Evolutionary conservation across 2,329 filamentous ascomycete species (phyloP).

Genomic region (Parastagonospora nodorum): DNA sequence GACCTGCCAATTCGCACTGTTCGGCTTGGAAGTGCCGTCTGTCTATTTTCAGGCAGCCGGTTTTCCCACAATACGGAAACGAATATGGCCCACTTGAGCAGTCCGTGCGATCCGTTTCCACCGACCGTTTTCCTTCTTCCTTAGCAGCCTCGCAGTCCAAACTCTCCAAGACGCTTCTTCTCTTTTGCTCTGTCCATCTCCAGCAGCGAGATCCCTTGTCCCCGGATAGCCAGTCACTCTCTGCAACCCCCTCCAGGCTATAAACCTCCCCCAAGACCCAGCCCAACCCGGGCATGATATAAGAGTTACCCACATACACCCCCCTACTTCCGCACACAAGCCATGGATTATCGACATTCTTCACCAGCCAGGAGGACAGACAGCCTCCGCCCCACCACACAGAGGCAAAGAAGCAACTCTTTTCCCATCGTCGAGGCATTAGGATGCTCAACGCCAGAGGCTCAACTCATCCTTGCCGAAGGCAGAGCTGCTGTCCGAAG

Average conservation of each 20-base stretch:
- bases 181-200: too few relatives aligned
- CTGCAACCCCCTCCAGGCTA: slow-evolving; percentile 16
- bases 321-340: slow-evolving; percentile 20
- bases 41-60: slow-evolving; percentile 29
- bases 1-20: slow-evolving; percentile 16
- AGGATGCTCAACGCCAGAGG: slow-evolving; percentile 44
- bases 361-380: slow-evolving; percentile 18
- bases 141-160: slow-evolving; percentile 18
- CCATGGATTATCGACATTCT: slow-evolving; percentile 36
- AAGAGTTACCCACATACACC: slow-evolving; percentile 5
- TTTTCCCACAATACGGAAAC: slow-evolving; percentile 19
- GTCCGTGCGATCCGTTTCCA: slow-evolving; percentile 30
- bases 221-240: too few relatives aligned
- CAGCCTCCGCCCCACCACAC: slow-evolving; percentile 26
- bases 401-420: slow-evolving; percentile 44
- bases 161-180: too few relatives aligned
- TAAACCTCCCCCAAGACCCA: neutral
- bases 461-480: slow-evolving; percentile 41
- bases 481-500: slow-evolving; percentile 41
- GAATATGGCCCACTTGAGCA: slow-evolving; percentile 32
- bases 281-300: slow-evolving; percentile 27
- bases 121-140: slow-evolving; percentile 27
- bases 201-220: too few relatives aligned
- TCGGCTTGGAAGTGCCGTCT: slow-evolving; percentile 18
- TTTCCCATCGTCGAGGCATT: slow-evolving; percentile 41